phyloP scores from a whole-genome alignment of 2,329 filamentous ascomycete genomes.

The Claviceps fusiformis region DNA sequence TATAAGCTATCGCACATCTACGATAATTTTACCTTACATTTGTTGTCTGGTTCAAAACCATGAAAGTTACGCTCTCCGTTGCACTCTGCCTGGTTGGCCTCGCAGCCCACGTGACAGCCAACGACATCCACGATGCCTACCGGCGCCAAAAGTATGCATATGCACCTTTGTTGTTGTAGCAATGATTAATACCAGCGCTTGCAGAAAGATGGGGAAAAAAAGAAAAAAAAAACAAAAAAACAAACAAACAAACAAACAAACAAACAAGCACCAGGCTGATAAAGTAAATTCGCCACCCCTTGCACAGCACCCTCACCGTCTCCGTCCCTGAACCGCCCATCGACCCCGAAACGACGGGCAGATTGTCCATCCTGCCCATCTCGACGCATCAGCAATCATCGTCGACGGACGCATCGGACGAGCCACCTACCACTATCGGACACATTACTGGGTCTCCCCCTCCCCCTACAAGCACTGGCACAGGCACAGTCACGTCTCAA shows the following conservation, averaged over 20 bases:
- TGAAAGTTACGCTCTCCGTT: neutral
- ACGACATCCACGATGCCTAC: neutral
- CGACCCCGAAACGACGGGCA: neutral
- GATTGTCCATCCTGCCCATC: constrained; percentile 2
- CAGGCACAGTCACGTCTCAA: neutral
- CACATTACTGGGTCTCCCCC: constrained; percentile 1
- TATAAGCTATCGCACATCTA: neutral
- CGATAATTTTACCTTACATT: neutral
- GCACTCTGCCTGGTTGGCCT: neutral
- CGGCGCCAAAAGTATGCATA: neutral
- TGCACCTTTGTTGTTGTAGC: no score
- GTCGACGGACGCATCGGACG: neutral
- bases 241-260: no score
- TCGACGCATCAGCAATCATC: neutral
- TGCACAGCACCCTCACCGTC: neutral
- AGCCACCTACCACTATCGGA: neutral
- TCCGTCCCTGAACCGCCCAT: constrained; percentile 1
- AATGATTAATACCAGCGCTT: no score
- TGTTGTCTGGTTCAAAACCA: neutral
- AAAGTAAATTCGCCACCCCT: neutral
- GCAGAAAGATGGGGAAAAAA: no score
- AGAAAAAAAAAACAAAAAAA: neutral
- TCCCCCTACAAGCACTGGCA: neutral
- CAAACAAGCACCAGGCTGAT: no score
- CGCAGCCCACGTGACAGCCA: neutral